Conservation (phyloP, 2,329 filamentous ascomycete genomes). For the Trichoderma sp. region DNA sequence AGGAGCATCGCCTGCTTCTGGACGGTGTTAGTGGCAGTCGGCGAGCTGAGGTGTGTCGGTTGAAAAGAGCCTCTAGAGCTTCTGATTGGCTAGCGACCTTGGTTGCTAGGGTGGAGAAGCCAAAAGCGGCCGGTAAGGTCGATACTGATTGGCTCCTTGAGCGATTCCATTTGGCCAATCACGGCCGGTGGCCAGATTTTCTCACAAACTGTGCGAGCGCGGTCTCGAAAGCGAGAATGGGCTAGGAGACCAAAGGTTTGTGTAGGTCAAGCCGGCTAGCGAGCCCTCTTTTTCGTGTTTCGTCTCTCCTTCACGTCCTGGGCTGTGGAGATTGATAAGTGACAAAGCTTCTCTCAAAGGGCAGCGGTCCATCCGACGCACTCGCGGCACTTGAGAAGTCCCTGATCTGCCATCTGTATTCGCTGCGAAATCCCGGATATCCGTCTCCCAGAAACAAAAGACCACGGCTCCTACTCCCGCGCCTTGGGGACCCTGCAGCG, state of each 20-base stretch:
- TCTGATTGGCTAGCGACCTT: slow-evolving; percentile 39
- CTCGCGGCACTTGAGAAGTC: slow-evolving; percentile 12
- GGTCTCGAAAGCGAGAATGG: slow-evolving; percentile 15
- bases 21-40: slow-evolving; percentile 29
- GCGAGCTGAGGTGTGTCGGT: slow-evolving; percentile 43
- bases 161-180: slow-evolving; percentile 28
- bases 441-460: slow-evolving; percentile 16
- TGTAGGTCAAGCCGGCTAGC: slow-evolving; percentile 20
- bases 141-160: slow-evolving; percentile 32
- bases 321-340: slow-evolving; percentile 29
- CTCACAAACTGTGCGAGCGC: slow-evolving; percentile 20
- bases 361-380: slow-evolving; percentile 9
- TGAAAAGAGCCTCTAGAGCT: slow-evolving; percentile 36
- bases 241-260: slow-evolving; percentile 20
- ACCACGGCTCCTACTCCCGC: slow-evolving; percentile 5
- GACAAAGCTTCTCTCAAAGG: slow-evolving; percentile 27
- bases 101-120: slow-evolving; percentile 34
- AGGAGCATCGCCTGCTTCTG: slow-evolving; percentile 16
- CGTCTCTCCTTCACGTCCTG: slow-evolving; percentile 1
- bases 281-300: slow-evolving; percentile 24
- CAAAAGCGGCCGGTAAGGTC: slow-evolving; percentile 28
- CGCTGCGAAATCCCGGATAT: slow-evolving; percentile 14
- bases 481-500: slow-evolving; percentile 2
- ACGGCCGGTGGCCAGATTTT: slow-evolving; percentile 11
- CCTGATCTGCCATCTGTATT: not conserved